phyloP scores from a whole-genome alignment of 2,329 filamentous ascomycete genomes.

The Ophiostoma triangulosporum region DNA sequence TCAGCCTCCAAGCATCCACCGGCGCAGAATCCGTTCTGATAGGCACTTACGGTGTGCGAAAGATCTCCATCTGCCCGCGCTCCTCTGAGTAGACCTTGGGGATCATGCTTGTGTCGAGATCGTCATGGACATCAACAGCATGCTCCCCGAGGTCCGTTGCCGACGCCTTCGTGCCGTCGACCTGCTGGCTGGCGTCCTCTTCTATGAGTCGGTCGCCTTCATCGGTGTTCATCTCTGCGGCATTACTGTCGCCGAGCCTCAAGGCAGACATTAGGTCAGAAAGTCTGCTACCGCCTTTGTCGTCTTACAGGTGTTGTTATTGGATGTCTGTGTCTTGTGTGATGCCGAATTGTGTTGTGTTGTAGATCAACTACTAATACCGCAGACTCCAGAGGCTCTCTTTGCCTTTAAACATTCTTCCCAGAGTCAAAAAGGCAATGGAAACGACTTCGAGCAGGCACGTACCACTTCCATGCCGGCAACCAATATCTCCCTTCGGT shows the following conservation, averaged over 20 bases:
- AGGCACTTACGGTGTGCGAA: not conserved
- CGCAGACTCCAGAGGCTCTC: no score
- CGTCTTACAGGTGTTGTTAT: not conserved
- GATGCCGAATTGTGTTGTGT: not conserved
- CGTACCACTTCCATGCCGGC: no score
- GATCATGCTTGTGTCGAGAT: conserved; percentile 1
- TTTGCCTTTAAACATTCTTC: no score
- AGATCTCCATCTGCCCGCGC: not conserved
- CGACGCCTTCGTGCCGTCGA: conserved; percentile 2
- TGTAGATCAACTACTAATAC: no score
- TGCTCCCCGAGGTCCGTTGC: conserved; percentile 1
- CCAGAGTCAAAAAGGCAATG: no score
- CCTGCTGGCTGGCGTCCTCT: not conserved
- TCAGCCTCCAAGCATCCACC: no score
- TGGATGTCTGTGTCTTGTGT: not conserved
- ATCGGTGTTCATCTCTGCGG: conserved; percentile 5
- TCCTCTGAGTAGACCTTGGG: conserved; percentile 2
- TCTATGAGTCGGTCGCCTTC: conserved; percentile 1
- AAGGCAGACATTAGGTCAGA: not conserved
- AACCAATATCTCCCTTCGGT: no score
- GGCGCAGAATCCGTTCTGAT: no score
- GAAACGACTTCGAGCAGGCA: no score
- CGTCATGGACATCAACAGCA: conserved; percentile 6
- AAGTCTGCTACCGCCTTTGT: not conserved
- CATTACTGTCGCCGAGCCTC: not conserved